Base-by-base conservation (phyloP, 2,329 filamentous ascomycete genomes). In the Alternaria brassicae region DNA sequence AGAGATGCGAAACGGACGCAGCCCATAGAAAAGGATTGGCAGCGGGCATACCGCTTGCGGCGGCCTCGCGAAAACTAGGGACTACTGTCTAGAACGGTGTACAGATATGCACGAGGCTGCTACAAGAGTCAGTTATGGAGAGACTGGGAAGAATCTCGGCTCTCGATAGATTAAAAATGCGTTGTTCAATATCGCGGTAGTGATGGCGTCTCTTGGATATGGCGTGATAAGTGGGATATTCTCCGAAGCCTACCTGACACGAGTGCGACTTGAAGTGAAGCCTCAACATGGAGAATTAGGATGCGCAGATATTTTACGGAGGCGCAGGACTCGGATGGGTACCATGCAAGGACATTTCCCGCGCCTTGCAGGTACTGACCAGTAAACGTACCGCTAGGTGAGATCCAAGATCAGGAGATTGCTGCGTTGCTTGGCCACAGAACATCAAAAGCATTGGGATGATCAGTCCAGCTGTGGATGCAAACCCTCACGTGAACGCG, bases 321-420 rank as follows among this genome's bases (percentile, higher is more conserved):
- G 21, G 32, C 21, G 47, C 32, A 37, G 21, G 21, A 50, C 32
- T 27, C 32, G n/a, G 21, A 15, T 37, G 47, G 30, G 47, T 47
- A 47, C 27, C 15, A 17, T 30, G 28, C n/a, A 28, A 47, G 32
- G 10, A 19, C 28, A 17, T 47, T 17, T 28, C 25, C n/a, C n/a
- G n/a, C 44, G 27, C 44, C 28, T 47, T 32, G 44, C 28, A 27
- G 44, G 17, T 27, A 50, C 47, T 50, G 47, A 50, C 37, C 47
- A 50, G 47, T 50, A 50, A 34, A 50, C 34, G 37, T n/a, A n/a
- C n/a, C n/a, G n/a, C n/a, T 34, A 25, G 10, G 32, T 17, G 30
- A 50, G 9, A 37, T 50, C 15, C 15, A 12, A 39, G 23, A 50
- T 21, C 21, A 27, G 23, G 30, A 37, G 47, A 8, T 50, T 36